phyloP scores from a whole-genome alignment of 208 protist species.

The Leishmania braziliensis region DNA sequence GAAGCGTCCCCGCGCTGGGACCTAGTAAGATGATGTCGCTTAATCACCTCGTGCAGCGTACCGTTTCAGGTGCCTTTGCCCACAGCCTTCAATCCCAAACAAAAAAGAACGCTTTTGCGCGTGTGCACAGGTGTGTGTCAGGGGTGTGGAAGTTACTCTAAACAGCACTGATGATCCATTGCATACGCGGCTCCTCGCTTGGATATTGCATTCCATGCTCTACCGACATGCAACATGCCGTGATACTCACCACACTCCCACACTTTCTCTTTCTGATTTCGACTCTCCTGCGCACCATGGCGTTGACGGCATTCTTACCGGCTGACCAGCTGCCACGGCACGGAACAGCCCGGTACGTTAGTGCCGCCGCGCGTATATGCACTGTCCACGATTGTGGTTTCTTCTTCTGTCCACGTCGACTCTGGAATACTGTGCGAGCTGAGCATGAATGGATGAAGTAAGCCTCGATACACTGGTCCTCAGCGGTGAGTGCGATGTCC shows the following conservation, averaged over 20 bases:
- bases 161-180: not conserved
- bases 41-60: not conserved
- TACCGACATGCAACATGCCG: not conserved
- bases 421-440: not conserved
- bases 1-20: slow-evolving; percentile 22
- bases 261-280: slow-evolving; percentile 2
- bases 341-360: not conserved
- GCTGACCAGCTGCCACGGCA: not conserved
- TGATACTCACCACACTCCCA: not conserved
- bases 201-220: not conserved
- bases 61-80: not conserved
- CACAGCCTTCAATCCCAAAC: not conserved
- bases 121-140: not conserved
- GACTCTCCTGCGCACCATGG: not conserved
- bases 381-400: not conserved
- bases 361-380: not conserved
- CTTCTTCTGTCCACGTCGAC: not conserved
- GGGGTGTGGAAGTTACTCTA: not conserved
- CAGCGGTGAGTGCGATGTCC: slow-evolving; percentile 37
- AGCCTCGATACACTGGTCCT: slow-evolving; percentile 53
- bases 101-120: not conserved
- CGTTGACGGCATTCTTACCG: not conserved
- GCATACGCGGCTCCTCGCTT: not conserved
- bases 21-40: not conserved
- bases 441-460: slow-evolving; percentile 33